Base-by-base conservation (phyloP, 306 rosid species). In the Albizia julibrissin region DNA sequence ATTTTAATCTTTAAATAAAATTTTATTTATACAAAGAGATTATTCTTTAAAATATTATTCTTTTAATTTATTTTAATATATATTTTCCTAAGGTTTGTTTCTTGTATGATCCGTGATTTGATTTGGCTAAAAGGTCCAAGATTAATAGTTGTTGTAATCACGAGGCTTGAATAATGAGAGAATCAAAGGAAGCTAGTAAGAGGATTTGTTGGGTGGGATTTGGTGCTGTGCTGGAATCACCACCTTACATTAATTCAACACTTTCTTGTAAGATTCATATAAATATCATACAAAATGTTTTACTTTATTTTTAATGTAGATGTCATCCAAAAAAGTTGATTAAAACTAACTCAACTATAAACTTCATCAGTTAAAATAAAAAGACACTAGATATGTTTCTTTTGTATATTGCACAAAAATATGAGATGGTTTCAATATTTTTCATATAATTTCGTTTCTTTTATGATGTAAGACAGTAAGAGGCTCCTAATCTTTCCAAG, bases 401-500 rank as follows among this genome's bases (percentile, higher is more conserved):
- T 37, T 46, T 46, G 19, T 46, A 46, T 37, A 44, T 2, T 9
- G 52, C 19, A 46, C 52, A 46, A 46, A 5, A 46, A 46, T 46
- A 46, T 10, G 50, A 3, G 15, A 10, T 10, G 46, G 13, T 42
- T 42, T 42, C 46, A 42, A 42, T 42, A 42, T 46, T 13, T 13
- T 46, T 13, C 4, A 46, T 6, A 16, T 49, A 49, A 34, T 34
- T 34, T 34, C 58, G 58, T 50, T 50, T 15, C 58, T 16, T 50
- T 52, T n/a, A 56, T n/a, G 27, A 56, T 56, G 64, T 0, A 3
- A 29, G 31, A 29, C 31, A 29, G 31, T 29, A n/a, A n/a, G 64
- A 56, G 27, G 82, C 79, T 15, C 75, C 79, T 56, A n/a, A 56
- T 81, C 82, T 82, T 77, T 69, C 75, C 65, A 72, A 82, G 80